Percentiles rank a stretch among this genome's conserved stretches.
Evolutionary conservation across 805 yeast genomes (phyloP).

Genomic region (Schwanniomyces sp.): DNA sequence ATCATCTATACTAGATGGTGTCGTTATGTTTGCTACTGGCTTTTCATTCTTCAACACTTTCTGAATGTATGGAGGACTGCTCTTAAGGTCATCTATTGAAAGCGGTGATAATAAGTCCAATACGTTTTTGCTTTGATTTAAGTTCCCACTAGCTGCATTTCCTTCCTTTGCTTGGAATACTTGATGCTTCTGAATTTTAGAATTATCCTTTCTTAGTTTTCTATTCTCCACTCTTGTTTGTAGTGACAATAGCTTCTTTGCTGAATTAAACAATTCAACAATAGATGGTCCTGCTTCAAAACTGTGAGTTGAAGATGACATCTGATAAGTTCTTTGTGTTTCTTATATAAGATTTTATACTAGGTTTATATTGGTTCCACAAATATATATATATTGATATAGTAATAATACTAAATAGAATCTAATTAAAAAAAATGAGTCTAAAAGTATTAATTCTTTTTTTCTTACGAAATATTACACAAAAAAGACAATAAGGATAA

Average conservation of each 20-base stretch:
- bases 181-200: conserved; percentile 22
- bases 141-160: neutral
- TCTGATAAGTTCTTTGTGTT: neutral
- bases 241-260: conserved; percentile 36
- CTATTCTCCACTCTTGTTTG: conserved; percentile 42
- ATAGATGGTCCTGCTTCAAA: conserved; percentile 29
- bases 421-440: neutral
- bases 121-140: conserved; percentile 18
- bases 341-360: neutral
- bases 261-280: conserved; percentile 41
- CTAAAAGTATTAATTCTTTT: neutral
- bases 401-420: neutral
- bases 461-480: neutral
- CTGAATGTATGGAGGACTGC: conserved; percentile 11
- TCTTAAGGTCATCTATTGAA: conserved; percentile 35
- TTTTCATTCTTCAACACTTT: conserved; percentile 1
- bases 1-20: conserved; percentile 32
- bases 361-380: neutral
- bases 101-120: conserved; percentile 42
- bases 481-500: neutral
- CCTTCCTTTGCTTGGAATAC: conserved; percentile 1
- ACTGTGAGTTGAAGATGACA: conserved; percentile 2
- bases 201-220: conserved; percentile 33
- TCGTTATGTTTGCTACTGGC: conserved; percentile 11
- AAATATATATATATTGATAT: neutral